Evolutionary conservation across 2,329 filamentous ascomycete species (phyloP).

Genomic region (Fusarium staphyleae): DNA sequence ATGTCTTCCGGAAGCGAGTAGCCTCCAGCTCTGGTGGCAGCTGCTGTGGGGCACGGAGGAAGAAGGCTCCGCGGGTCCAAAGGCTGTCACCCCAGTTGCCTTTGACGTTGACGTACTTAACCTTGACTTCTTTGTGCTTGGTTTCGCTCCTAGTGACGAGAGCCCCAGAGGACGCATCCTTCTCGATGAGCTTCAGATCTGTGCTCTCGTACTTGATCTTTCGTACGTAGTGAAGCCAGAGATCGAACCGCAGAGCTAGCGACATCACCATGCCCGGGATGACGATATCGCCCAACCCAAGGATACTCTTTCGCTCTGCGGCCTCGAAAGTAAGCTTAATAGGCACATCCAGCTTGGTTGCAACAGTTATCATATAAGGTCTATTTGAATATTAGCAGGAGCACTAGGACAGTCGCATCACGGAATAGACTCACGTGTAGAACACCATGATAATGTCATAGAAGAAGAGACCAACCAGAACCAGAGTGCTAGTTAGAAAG

Average conservation of each 20-base stretch:
- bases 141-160: constrained; percentile 47
- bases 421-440: constrained; percentile 67
- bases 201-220: constrained; percentile 61
- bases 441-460: constrained; percentile 97
- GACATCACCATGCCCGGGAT: constrained; percentile 91
- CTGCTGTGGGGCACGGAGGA: constrained; percentile 33
- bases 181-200: constrained; percentile 46
- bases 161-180: constrained; percentile 45
- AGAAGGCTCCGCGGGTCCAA: constrained; percentile 65
- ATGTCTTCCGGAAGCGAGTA: constrained; percentile 76
- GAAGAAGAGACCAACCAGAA: constrained; percentile 83
- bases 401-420: too few species aligned
- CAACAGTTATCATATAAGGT: constrained; percentile 86
- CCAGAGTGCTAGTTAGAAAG: constrained; percentile 79
- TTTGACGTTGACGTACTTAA: constrained; percentile 64
- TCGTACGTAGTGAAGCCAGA: constrained; percentile 81
- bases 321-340: constrained; percentile 84
- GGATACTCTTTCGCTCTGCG: constrained; percentile 76
- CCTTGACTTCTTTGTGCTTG: constrained; percentile 58
- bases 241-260: constrained; percentile 87
- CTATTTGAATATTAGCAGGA: constrained; percentile 48
- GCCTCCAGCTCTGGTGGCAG: constrained; percentile 48
- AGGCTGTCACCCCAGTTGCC: constrained; percentile 84
- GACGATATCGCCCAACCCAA: constrained; percentile 93
- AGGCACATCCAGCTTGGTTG: constrained; percentile 86